Percentiles rank a stretch among this genome's conserved stretches.
phyloP scores from a whole-genome alignment of 805 yeast genomes.

The Sugiyamaella valdiviana region DNA sequence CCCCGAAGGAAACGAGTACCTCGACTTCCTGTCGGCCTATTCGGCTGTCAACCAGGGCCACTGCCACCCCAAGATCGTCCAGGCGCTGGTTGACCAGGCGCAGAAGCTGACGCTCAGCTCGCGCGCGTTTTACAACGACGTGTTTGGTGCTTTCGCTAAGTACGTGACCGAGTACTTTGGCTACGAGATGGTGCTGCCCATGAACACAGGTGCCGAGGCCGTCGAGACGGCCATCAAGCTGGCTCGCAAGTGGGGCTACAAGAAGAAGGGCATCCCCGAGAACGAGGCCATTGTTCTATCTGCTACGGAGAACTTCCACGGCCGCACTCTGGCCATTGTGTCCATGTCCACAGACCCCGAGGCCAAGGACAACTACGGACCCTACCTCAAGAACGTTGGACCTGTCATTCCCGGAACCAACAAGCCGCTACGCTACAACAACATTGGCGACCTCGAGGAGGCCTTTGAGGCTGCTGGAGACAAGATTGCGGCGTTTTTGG shows the following conservation, averaged over 20 bases:
- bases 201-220: conserved; percentile 99
- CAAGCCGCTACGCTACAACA: conserved; percentile 70
- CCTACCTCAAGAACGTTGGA: conserved; percentile 77
- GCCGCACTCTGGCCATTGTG: conserved; percentile 89
- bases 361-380: conserved; percentile 83
- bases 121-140: conserved; percentile 87
- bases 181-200: conserved; percentile 90
- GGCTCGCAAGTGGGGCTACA: conserved; percentile 97
- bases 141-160: conserved; percentile 80
- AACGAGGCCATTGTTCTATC: conserved; percentile 83
- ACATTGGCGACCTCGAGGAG: conserved; percentile 74
- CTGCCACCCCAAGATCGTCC: conserved; percentile 88
- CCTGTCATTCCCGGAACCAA: conserved; percentile 75
- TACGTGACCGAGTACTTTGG: conserved; percentile 81
- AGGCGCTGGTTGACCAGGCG: conserved; percentile 84
- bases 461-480: conserved; percentile 82
- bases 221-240: conserved; percentile 91
- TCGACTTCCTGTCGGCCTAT: conserved; percentile 90
- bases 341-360: conserved; percentile 96
- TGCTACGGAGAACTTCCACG: conserved; percentile 90
- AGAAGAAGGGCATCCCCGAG: conserved; percentile 72
- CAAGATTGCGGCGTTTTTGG: conserved; percentile 79
- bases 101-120: conserved; percentile 77
- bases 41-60: conserved; percentile 98
- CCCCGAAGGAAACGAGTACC: conserved; percentile 91